phyloP scores from a whole-genome alignment of 164 flowering plant species.

The Umbellularia californica region DNA sequence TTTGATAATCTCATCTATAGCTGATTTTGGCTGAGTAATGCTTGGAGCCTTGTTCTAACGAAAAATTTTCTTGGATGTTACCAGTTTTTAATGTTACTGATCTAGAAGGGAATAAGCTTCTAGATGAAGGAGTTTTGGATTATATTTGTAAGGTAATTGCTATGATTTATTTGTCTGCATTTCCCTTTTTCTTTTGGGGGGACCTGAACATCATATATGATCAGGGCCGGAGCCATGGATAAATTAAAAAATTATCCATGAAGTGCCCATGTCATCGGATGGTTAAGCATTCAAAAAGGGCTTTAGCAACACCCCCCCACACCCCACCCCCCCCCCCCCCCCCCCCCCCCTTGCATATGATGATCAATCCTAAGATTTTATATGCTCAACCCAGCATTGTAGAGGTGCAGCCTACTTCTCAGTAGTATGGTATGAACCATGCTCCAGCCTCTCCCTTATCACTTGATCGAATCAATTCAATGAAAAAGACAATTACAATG shows the following conservation, averaged over 20 bases:
- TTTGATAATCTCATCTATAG: background rate
- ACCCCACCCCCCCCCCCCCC: no score
- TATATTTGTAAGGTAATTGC: conserved; percentile 59
- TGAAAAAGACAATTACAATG: no score
- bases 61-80: background rate
- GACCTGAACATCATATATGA: no score
- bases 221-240: no score
- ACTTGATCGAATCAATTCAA: background rate
- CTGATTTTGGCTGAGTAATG: background rate
- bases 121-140: conserved; percentile 56
- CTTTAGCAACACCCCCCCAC: no score
- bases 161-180: background rate
- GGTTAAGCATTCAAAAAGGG: no score
- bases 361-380: background rate
- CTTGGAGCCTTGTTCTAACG: background rate
- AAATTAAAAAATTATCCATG: no score
- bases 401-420: background rate
- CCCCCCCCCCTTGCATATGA: background rate
- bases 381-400: background rate
- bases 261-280: no score
- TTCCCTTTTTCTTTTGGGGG: background rate
- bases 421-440: background rate
- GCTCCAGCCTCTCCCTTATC: background rate
- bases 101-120: conserved; percentile 80
- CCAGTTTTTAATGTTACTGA: conserved; percentile 86